Conservation (phyloP, 306 rosid genomes). For the Rosa rugosa region DNA sequence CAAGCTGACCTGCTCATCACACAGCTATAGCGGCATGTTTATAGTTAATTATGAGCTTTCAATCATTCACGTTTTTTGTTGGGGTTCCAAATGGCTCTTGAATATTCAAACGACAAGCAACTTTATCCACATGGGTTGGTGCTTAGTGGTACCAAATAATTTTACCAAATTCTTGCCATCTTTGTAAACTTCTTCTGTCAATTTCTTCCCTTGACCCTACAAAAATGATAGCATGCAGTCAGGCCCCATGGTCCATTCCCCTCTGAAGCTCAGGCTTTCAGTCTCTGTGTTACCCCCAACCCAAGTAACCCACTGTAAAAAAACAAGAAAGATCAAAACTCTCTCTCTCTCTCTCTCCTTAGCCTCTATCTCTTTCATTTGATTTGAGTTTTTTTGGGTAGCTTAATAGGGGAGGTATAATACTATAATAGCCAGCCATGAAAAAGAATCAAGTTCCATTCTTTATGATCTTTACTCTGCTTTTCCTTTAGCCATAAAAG, state of each 20-base stretch:
- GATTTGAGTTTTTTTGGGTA: slow-evolving; percentile 1
- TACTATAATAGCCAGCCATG: slow-evolving; percentile 15
- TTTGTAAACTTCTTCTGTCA: slow-evolving; percentile 8
- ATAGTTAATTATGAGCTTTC: neutral
- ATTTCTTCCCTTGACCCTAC: slow-evolving; percentile 14
- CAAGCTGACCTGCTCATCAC: neutral
- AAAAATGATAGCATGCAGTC: slow-evolving; percentile 15
- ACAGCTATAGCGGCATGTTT: neutral
- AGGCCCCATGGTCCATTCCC: slow-evolving; percentile 11
- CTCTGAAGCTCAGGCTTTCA: neutral
- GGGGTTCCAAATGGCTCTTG: neutral
- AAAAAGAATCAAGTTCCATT: slow-evolving; percentile 10
- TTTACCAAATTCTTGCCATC: neutral
- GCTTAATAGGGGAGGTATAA: neutral
- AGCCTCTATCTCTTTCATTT: slow-evolving; percentile 14
- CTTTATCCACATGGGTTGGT: slow-evolving; percentile 31
- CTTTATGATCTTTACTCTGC: slow-evolving; percentile 29
- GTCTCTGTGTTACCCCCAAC: neutral
- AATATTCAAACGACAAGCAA: slow-evolving; percentile 16
- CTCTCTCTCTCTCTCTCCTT: slow-evolving; percentile 5
- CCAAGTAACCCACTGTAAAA: slow-evolving; percentile 22
- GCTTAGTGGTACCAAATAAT: slow-evolving; percentile 15
- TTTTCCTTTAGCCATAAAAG: slow-evolving; percentile 31
- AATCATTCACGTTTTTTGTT: neutral
- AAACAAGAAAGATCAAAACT: neutral